Conservation (phyloP, 139 green algal species). For the Tetraselmis striata region DNA sequence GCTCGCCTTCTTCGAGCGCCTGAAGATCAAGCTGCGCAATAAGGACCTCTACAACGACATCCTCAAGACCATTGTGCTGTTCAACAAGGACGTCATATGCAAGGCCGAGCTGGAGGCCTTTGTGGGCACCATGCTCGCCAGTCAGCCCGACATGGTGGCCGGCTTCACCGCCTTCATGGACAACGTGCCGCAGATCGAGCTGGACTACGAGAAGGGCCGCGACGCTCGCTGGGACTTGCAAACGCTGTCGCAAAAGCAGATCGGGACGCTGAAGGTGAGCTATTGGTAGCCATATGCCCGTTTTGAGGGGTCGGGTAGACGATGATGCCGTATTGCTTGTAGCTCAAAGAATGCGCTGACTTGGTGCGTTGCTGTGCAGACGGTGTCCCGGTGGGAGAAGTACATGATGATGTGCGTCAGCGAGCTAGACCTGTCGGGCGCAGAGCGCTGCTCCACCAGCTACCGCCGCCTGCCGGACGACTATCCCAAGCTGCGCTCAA, state of each 20-base stretch:
- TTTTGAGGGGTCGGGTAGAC: no score
- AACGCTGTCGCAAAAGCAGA: background rate
- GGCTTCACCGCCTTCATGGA: background rate
- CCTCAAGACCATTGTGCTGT: conserved; percentile 94
- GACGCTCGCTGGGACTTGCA: background rate
- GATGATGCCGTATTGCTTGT: no score
- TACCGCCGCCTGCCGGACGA: conserved; percentile 86
- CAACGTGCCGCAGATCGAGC: background rate
- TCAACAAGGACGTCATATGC: conserved; percentile 83
- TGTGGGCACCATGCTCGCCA: conserved; percentile 57
- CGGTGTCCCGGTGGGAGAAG: conserved; percentile 31
- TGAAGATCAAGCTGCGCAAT: background rate
- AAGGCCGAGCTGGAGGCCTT: conserved; percentile 60
- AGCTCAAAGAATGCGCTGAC: no score
- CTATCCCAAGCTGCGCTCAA: conserved; percentile 60
- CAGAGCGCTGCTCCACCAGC: conserved; percentile 52
- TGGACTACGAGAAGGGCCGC: background rate
- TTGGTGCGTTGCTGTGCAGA: no score
- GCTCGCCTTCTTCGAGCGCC: background rate
- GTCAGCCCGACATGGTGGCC: conserved; percentile 74
- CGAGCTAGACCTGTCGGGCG: conserved; percentile 73
- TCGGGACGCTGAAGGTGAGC: background rate
- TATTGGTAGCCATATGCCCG: no score
- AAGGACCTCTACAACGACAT: conserved; percentile 80
- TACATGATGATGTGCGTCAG: conserved; percentile 82